These are phyloP conservation scores for Aspergillus aculeatus DNA, from an alignment of 2,329 filamentous ascomycete species.

Conservation along the genomic window DNA sequence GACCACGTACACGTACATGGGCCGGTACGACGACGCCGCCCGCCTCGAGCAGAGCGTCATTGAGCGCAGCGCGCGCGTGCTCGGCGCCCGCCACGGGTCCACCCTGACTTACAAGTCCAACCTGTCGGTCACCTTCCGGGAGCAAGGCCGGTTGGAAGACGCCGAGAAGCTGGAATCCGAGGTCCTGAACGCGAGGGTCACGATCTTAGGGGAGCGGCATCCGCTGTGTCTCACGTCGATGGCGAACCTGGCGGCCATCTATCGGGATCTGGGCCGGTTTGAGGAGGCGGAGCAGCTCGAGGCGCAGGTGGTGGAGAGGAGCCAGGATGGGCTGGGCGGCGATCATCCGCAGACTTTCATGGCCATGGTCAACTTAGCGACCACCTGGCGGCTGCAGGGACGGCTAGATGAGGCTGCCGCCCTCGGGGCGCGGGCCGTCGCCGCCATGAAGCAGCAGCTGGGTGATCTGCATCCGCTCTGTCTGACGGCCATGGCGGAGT, in stretches of 20 bases:
- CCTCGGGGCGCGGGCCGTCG: constrained; percentile 2
- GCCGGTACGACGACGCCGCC: constrained; percentile 8
- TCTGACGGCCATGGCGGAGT: constrained; percentile 12
- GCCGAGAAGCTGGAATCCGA: constrained; percentile 5
- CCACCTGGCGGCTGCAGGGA: constrained; percentile 8
- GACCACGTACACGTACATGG: constrained; percentile 7
- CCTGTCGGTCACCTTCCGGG: constrained; percentile 5
- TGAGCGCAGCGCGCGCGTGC: background rate
- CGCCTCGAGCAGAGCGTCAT: constrained; percentile 7
- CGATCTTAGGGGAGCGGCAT: background rate
- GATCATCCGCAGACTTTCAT: constrained; percentile 12
- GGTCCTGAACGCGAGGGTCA: background rate
- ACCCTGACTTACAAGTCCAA: constrained; percentile 10
- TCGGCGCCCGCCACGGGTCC: constrained; percentile 1
- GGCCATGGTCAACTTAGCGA: constrained; percentile 10
- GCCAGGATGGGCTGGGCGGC: constrained; percentile 9
- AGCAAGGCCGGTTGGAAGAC: constrained; percentile 9
- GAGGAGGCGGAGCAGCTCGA: constrained; percentile 13
- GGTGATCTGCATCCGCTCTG: constrained; percentile 4
- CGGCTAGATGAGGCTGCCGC: constrained; percentile 4
- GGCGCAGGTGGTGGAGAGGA: constrained; percentile 5
- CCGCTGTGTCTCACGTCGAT: constrained; percentile 7
- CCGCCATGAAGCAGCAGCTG: constrained; percentile 2
- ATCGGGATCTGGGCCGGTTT: constrained; percentile 5
- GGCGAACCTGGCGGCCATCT: constrained; percentile 12